Conservation (phyloP, 805 yeast genomes). For the Wickerhamiella occidentalis region DNA sequence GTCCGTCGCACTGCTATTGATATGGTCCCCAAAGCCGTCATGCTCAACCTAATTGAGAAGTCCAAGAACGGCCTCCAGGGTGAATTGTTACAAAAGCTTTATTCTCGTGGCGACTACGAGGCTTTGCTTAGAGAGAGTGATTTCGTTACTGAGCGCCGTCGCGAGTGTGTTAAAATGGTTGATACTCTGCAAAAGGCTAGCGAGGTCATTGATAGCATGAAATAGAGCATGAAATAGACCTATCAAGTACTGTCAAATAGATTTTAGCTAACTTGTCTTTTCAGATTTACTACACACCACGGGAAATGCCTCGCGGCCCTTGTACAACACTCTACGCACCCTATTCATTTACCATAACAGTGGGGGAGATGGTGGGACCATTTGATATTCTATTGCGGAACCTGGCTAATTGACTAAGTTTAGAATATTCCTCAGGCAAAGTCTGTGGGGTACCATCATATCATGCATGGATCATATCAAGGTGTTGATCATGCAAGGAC, state of each 20-base stretch:
- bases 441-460: too few species aligned
- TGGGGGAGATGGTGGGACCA: too few species aligned
- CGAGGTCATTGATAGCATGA: constrained; percentile 49
- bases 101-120: constrained; percentile 54
- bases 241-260: not conserved
- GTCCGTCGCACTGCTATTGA: constrained; percentile 91
- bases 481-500: too few species aligned
- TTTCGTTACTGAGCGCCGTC: constrained; percentile 81
- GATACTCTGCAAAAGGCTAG: constrained; percentile 81
- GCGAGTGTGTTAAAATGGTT: constrained; percentile 91
- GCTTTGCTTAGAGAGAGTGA: constrained; percentile 86
- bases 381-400: too few species aligned
- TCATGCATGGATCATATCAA: too few species aligned
- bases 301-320: too few species aligned
- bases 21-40: constrained; percentile 86
- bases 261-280: not conserved
- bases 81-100: constrained; percentile 75
- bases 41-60: constrained; percentile 77
- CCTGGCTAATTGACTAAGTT: too few species aligned
- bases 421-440: too few species aligned
- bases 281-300: too few species aligned
- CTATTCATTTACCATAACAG: too few species aligned
- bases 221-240: not conserved
- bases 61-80: constrained; percentile 84
- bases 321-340: too few species aligned